Evolutionary conservation across 2,329 filamentous ascomycete genomes (phyloP), one percentile per base, ranked within the genome.

Genomic region (Apiospora pterosperma): DNA sequence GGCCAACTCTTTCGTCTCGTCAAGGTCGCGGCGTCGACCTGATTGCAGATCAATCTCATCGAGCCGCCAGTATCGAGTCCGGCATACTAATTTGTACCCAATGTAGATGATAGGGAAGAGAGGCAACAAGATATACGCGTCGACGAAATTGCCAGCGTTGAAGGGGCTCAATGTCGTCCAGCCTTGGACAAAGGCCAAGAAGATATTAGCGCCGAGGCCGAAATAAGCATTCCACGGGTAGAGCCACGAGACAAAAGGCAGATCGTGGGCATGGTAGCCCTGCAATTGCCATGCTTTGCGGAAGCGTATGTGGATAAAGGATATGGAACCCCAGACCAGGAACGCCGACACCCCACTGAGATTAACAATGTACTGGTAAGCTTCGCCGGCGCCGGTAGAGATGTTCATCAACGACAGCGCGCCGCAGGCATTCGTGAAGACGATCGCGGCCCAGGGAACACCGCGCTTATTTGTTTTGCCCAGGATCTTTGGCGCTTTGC

Each of bases 351-450:
- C 88, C 4, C 90, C 90, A 6, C 83, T 87, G 0, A 92, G 79
- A 70, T 90, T 91, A 71, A 92, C 86, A 65, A 92, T 90, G 75
- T 91, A 91, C 7, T 75, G 76, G 73, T 91, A 92, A 0, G 88
- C 89, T 66, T 84, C 82, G 52, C 84, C 82, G 0, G 89, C 88
- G 8, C 88, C 89, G 0, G 89, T 90, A 41, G 84, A 88, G 38
- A 90, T 77, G 69, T 92, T 92, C 86, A 92, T 90, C 84, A 92
- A 87, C n/a, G 87, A 86, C n/a, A 92, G 77, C 5, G 88, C 83
- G 11, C 90, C 91, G 63, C 91, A 89, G 1, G 88, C 78, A 67
- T 93, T 93, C 16, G 91, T 90, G 60, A 92, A 81, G 2, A 91
- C 72, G 52, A 94, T 84, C 70, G 76, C 90, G 75, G 75, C 85